phyloP scores from a whole-genome alignment of 306 rosid species.

The Oemleria cerasiformis region DNA sequence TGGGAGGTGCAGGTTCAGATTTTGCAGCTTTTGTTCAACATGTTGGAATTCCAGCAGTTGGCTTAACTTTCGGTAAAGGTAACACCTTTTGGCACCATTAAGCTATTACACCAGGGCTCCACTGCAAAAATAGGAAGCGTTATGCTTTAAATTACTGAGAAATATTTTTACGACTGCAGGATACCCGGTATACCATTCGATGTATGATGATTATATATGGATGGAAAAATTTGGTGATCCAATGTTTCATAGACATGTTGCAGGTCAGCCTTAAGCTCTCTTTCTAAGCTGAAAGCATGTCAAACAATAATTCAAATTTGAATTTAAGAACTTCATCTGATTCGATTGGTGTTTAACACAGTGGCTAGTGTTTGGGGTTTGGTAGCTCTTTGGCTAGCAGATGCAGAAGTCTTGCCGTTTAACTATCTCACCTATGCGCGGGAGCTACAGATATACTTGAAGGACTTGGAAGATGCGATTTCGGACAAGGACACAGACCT shows the following conservation, averaged over 20 bases:
- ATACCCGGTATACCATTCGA: constrained; percentile 67
- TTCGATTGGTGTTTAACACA: constrained; percentile 22
- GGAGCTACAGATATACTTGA: constrained; percentile 20
- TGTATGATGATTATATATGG: constrained; percentile 72
- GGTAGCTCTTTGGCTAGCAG: constrained; percentile 56
- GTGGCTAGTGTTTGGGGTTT: constrained; percentile 77
- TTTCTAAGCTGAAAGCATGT: neutral
- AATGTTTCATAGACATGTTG: constrained; percentile 65
- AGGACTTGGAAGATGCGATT: constrained; percentile 40
- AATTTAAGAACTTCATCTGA: neutral
- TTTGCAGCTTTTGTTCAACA: constrained; percentile 66
- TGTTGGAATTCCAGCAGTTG: constrained; percentile 68
- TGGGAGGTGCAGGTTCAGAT: constrained; percentile 72
- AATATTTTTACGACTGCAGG: constrained; percentile 29
- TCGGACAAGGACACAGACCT: constrained; percentile 41
- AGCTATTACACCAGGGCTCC: neutral
- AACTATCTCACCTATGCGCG: constrained; percentile 4
- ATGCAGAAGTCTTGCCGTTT: constrained; percentile 19
- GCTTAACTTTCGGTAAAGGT: constrained; percentile 53
- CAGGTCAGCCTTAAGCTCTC: constrained; percentile 44
- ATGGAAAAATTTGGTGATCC: constrained; percentile 80
- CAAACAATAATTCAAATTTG: neutral
- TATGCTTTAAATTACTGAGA: neutral
- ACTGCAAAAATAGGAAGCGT: neutral
- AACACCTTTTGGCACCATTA: neutral